Percentiles rank a stretch among this genome's conserved stretches.
phyloP scores from a whole-genome alignment of 768 basidiomycete species.

The Pleurotus salmoneostramineus region DNA sequence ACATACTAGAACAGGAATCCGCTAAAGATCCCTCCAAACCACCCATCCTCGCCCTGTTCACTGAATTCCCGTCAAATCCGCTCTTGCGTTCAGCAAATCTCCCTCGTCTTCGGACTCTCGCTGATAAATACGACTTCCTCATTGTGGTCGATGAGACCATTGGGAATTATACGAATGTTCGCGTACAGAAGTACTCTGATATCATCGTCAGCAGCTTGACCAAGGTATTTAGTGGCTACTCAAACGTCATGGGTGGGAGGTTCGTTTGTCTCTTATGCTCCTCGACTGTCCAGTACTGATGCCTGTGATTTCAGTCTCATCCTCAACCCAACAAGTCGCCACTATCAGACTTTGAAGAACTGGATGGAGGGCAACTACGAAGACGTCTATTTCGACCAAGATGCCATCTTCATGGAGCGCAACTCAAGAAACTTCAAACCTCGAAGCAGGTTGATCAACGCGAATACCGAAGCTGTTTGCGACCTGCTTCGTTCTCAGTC shows the following conservation, averaged over 20 bases:
- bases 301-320: conserved; percentile 44
- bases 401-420: conserved; percentile 78
- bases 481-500: conserved; percentile 51
- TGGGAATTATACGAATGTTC: conserved; percentile 76
- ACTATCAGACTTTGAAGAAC: conserved; percentile 49
- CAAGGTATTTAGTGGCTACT: conserved; percentile 76
- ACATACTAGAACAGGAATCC: conserved; percentile 28
- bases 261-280: background rate
- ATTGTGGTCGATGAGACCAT: conserved; percentile 77
- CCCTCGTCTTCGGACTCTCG: conserved; percentile 49
- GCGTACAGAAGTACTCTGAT: conserved; percentile 63
- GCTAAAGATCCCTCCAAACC: conserved; percentile 23
- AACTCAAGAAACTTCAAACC: conserved; percentile 72
- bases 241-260: conserved; percentile 84
- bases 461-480: conserved; percentile 63
- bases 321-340: conserved; percentile 57
- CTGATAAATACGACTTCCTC: conserved; percentile 67
- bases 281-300: background rate
- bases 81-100: conserved; percentile 66
- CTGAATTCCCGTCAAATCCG: conserved; percentile 79
- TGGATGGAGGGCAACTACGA: conserved; percentile 47
- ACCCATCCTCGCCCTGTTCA: conserved; percentile 60
- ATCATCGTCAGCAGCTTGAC: conserved; percentile 71
- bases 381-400: conserved; percentile 68
- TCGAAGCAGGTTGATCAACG: conserved; percentile 58